Evolutionary conservation across 331 rosid genomes (phyloP), one percentile per base, ranked within the genome.

Genomic region (Malus hybrid): DNA sequence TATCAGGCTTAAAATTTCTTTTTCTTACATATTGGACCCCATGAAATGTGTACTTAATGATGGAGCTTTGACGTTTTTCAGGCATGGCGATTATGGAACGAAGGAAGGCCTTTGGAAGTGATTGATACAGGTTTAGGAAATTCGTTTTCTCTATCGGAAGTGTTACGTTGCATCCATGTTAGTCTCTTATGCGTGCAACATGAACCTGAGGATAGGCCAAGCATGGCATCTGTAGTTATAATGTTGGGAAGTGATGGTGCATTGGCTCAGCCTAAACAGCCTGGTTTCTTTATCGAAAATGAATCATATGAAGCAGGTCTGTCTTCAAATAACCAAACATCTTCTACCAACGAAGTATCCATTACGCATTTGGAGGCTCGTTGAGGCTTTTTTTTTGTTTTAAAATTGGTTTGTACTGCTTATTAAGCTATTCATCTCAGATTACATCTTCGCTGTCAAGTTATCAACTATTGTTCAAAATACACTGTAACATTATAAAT

Each of bases 71-170:
- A 24, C 13, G 55, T 75, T 32, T 63, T 81, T 66, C 65, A 92
- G 97, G 97, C 89, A 22, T 92, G 92, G 91, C 61, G 66, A 67
- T 56, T 86, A 2, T 86, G 85, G 87, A 87, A 85, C 34, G 91
- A 87, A 78, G 89, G 86, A 36, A 88, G 46, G 62, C 71, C 79
- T 22, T 46, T 29, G 11, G 89, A 88, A 66, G 26, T 92, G 19
- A 39, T 88, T 32, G 96, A 88, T 53, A 48, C 78, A 24, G 62
- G 53, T 66, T 30, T 89, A 61, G 86, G 78, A 33, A 32, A 42
- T 6, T 42, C 80, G 3, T 42, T 28, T 68, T 42, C 1, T 14
- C 20, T 36, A 4, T 60, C 85, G 3, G 78, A 88, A 74, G 72
- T 82, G 12, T 39, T 83, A 56, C 84, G 81, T 53, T 88, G 88